Evolutionary conservation across 331 rosid genomes (phyloP), one percentile per base, ranked within the genome.

Genomic region (Phaseolus coccineus): DNA sequence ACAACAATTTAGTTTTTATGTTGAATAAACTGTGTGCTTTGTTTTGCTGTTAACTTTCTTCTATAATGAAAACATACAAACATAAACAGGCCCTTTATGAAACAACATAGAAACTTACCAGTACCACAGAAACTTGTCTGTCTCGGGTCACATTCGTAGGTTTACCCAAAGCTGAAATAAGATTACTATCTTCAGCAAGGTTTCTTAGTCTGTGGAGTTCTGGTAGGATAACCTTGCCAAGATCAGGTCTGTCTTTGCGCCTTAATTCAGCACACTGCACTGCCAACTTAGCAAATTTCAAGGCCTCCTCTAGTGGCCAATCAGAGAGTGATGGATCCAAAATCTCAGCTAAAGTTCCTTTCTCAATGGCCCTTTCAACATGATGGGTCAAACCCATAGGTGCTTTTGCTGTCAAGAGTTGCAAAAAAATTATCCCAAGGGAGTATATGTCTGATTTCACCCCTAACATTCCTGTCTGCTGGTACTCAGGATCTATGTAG

Each of bases 401-500:
- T 48, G 96, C 71, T 67, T 42, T 93, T 46, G 93, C 97, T 63
- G 97, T 95, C 78, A 95, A 62, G 59, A 93, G 53, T 78, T 95
- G 99, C 39, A 95, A 85, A 79, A 90, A 88, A 86, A 95, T 90
- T 56, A 95, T 85, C 24, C 98, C 99, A 19, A 95, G 92, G 3
- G 99, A 95, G 81, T 95, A 95, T 51, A 95, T 65, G 50, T 95
- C 99, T 2, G 98, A 93, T 64, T 95, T 95, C 6, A 93, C 98
- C 0, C 99, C 98, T 1, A 93, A 84, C 99, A 95, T 95, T 65
- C 99, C 99, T 0, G 99, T 91, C 44, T 95, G 98, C 80, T 95
- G 99, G 81, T 95, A 95, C 82, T 95, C 98, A 8, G 99, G 99
- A 70, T 95, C 99, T 4, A 95, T 95, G 65, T 95, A 95, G 87